phyloP scores from a whole-genome alignment of 2,329 filamentous ascomycete genomes.

The Emergomyces africanus region DNA sequence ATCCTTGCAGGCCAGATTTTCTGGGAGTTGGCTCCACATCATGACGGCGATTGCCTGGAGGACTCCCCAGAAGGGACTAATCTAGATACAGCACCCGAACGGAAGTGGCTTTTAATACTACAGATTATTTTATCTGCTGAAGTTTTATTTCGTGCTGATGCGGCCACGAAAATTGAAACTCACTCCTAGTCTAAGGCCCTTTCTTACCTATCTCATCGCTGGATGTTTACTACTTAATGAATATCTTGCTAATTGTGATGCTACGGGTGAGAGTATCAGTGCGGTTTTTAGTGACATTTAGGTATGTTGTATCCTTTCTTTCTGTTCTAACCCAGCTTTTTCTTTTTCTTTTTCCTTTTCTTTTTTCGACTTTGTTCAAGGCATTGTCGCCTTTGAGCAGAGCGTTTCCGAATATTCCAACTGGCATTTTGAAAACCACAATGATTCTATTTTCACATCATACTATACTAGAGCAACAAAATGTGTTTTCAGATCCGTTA shows the following conservation, averaged over 20 bases:
- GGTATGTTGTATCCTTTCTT: background rate
- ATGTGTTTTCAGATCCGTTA: background rate
- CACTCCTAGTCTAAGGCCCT: slow-evolving; percentile 26
- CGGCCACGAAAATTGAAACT: slow-evolving; percentile 30
- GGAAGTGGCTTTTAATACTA: slow-evolving; percentile 43
- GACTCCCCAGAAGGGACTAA: slow-evolving; percentile 15
- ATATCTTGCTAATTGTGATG: slow-evolving; percentile 25
- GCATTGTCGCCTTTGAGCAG: background rate
- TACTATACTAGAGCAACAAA: background rate
- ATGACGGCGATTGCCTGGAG: slow-evolving; percentile 20
- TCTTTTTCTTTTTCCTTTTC: background rate
- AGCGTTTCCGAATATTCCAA: background rate
- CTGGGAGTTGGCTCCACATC: slow-evolving; percentile 28
- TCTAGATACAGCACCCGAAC: slow-evolving; percentile 24
- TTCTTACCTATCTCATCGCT: slow-evolving; percentile 29
- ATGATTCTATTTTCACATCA: background rate
- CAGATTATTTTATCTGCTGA: slow-evolving; percentile 44
- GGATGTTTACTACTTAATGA: slow-evolving; percentile 34
- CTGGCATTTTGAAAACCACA: background rate
- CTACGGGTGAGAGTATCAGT: background rate
- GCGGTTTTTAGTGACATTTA: background rate
- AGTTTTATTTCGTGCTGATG: slow-evolving; percentile 41
- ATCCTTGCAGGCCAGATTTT: slow-evolving; percentile 34
- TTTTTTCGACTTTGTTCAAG: background rate
- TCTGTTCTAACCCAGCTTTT: background rate